Evolutionary conservation across 805 yeast species (phyloP), one percentile per base, ranked within the genome.

Genomic region (Pichia manshurica): DNA sequence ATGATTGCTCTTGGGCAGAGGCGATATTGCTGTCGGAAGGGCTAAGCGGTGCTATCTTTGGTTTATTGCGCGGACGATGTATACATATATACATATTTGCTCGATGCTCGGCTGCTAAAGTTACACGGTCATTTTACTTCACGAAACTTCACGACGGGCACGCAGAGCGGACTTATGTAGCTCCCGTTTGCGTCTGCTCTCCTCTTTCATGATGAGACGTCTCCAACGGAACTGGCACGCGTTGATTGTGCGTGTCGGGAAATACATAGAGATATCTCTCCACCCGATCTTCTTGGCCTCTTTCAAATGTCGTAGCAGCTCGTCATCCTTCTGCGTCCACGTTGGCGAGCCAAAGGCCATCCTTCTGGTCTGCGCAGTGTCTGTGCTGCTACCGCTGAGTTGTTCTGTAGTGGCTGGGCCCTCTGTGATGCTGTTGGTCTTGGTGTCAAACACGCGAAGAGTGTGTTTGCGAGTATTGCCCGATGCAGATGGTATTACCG

Each of bases 161-260:
- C 29, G 29, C 7, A 25, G 29, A 25, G 35, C 42, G 13, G 20
- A 13, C 10, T 43, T 47, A 5, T 39, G 46, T 2, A 21, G 22
- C 15, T 42, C 43, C n/a, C 35, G 20, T 17, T 47, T 47, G 20
- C n/a, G 19, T 13, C 21, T 31, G 28, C 42, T 47, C 17, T 42
- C 36, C 19, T 47, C 46, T 15, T 42, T 47, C 34, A 37, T 25
- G 9, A 38, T 77, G 32, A 81, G 65, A 52, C 96, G 67, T 62
- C 96, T 76, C 96, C 96, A 87, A 56, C 96, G 75, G 61, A 86
- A 86, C 67, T 86, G 95, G 58, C 95, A 86, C 1, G 95, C 95
- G 61, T 86, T 87, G 31, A 95, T 91, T 2, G 96, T 87, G 59
- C 96, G 70, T 59, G 83, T 82, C 28, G 76, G 71, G 63, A 87